A percentile compares a stretch with the other conserved stretches of the same genome.
Conservation (phyloP, 495 filamentous ascomycete genomes). For the Xeromyces bisporus region DNA sequence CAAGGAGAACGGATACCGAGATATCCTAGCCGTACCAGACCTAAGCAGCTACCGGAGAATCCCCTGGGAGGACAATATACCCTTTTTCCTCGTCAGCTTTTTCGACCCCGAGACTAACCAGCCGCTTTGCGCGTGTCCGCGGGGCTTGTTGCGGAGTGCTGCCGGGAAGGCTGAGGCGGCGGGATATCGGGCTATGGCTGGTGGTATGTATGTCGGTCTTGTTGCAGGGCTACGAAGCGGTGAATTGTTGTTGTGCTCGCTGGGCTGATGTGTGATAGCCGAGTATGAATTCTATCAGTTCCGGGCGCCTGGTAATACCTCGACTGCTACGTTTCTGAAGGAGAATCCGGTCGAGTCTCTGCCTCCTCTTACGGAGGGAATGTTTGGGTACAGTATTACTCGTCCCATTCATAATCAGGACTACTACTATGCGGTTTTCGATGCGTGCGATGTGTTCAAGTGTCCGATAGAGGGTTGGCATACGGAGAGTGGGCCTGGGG, state of each 20-base stretch:
- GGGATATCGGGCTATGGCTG: constrained; percentile 75
- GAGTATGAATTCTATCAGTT: constrained; percentile 99
- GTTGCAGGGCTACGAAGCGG: background rate
- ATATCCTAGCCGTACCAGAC: constrained; percentile 74
- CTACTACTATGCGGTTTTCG: constrained; percentile 83
- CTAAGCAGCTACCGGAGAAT: constrained; percentile 70
- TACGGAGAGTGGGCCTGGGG: constrained; percentile 88
- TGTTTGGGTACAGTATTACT: constrained; percentile 97
- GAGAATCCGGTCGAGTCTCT: constrained; percentile 54
- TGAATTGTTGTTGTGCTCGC: too few species aligned
- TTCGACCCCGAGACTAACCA: constrained; percentile 33
- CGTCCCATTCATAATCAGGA: constrained; percentile 82
- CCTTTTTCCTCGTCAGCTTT: constrained; percentile 88
- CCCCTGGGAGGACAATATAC: constrained; percentile 85
- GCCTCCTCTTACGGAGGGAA: constrained; percentile 75
- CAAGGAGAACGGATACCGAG: constrained; percentile 79
- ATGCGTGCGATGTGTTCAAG: constrained; percentile 63
- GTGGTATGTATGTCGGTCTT: constrained; percentile 40
- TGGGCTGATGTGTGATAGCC: constrained; percentile 31
- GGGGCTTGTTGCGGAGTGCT: constrained; percentile 52
- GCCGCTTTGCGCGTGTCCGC: constrained; percentile 66
- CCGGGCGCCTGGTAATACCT: constrained; percentile 45
- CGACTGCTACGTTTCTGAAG: constrained; percentile 55
- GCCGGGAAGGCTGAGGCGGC: constrained; percentile 46
- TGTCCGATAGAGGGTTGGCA: constrained; percentile 93